These are phyloP conservation scores for Sporothrix brunneoviolacea DNA, from an alignment of 2,329 filamentous ascomycete genomes.

Conservation along the genomic window DNA sequence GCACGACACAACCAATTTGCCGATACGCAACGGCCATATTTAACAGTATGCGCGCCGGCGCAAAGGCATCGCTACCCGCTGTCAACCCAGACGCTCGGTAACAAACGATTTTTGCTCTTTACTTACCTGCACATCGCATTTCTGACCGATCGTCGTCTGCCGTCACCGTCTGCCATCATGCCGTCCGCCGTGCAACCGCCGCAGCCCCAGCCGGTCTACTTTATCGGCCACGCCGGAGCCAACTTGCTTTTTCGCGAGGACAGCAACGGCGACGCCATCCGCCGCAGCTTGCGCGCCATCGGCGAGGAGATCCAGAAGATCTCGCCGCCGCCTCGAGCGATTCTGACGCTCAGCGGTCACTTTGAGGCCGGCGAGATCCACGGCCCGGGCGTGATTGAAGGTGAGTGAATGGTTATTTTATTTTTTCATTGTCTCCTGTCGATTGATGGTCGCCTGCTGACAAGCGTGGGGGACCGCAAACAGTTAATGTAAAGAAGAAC, in stretches of 20 bases:
- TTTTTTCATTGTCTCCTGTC: no score
- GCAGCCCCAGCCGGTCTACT: conserved; percentile 1
- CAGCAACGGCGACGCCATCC: not conserved
- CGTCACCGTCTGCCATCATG: not conserved
- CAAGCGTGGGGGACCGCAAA: not conserved
- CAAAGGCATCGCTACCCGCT: no score
- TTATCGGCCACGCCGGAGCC: conserved; percentile 9
- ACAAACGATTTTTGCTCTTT: no score
- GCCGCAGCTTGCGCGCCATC: not conserved
- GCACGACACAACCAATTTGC: no score
- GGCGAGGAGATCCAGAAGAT: conserved; percentile 5
- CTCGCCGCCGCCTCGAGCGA: not conserved
- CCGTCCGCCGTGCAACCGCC: not conserved
- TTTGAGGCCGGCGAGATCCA: conserved; percentile 11
- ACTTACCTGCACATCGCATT: no score
- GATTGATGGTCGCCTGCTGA: not conserved
- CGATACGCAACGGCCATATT: no score
- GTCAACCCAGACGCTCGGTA: no score
- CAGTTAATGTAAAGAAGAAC: conserved; percentile 6
- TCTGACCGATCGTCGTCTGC: not conserved
- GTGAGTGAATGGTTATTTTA: no score
- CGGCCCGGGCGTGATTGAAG: conserved; percentile 9
- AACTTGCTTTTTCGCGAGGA: conserved; percentile 5
- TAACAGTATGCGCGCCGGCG: no score
- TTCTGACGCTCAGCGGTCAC: conserved; percentile 7